Conservation (phyloP, 345 rosid species). For the Bruguiera gymnorhiza region DNA sequence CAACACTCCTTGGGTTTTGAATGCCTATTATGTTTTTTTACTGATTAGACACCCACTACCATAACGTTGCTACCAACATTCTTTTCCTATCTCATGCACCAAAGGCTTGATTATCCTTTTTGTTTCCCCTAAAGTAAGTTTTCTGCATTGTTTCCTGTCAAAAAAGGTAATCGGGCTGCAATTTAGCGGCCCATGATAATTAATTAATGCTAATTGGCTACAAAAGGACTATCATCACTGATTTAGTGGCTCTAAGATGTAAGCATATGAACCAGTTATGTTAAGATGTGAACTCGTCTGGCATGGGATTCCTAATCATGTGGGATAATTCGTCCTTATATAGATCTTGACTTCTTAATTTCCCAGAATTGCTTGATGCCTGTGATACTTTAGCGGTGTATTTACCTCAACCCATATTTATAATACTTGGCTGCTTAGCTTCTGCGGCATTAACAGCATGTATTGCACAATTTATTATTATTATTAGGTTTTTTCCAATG, state of each 20-base stretch:
- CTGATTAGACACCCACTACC: slow-evolving; percentile 21
- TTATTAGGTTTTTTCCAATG: too few species aligned
- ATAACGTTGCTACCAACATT: slow-evolving; percentile 2
- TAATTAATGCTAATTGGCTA: background rate
- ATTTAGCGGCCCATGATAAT: slow-evolving; percentile 20
- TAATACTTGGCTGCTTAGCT: too few species aligned
- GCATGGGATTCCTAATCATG: background rate
- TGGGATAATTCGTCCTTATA: background rate
- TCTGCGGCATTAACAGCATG: too few species aligned
- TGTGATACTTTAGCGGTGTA: too few species aligned
- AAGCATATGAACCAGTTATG: slow-evolving; percentile 11
- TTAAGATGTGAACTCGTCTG: background rate
- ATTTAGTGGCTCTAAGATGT: slow-evolving; percentile 8
- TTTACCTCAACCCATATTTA: too few species aligned
- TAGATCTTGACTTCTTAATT: slow-evolving; percentile 4
- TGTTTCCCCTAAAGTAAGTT: slow-evolving; percentile 13
- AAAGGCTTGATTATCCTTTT: background rate
- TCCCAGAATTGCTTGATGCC: background rate
- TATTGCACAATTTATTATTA: too few species aligned
- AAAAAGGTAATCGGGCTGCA: slow-evolving; percentile 18
- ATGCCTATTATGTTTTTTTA: slow-evolving; percentile 10
- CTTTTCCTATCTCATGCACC: background rate
- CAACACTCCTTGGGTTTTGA: background rate
- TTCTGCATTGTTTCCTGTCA: slow-evolving; percentile 8
- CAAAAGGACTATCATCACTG: background rate